These are phyloP conservation scores for Kodamaea lidongshanica DNA, from an alignment of 805 yeast genomes.

Conservation along the genomic window DNA sequence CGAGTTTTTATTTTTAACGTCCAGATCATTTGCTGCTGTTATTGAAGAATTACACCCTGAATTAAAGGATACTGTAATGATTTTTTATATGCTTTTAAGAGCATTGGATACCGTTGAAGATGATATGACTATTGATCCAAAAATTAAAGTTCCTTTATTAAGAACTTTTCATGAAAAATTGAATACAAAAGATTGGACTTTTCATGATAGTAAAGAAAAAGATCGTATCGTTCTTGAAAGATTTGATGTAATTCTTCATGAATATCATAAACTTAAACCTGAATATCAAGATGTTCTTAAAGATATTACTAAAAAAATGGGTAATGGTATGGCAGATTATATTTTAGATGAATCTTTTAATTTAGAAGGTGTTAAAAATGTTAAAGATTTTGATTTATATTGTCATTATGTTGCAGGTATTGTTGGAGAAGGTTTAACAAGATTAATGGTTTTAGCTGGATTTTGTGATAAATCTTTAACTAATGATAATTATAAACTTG, in stretches of 20 bases:
- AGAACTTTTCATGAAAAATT: conserved; percentile 63
- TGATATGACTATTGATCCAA: conserved; percentile 79
- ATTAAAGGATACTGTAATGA: conserved; percentile 69
- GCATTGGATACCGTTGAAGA: conserved; percentile 96
- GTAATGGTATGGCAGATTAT: conserved; percentile 97
- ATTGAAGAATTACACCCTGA: conserved; percentile 89
- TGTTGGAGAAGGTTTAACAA: conserved; percentile 93
- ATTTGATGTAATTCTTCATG: conserved; percentile 62
- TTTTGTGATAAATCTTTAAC: conserved; percentile 53
- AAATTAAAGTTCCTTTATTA: conserved; percentile 67
- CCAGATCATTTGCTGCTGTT: conserved; percentile 92
- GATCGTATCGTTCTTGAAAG: conserved; percentile 79
- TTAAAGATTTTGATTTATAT: conserved; percentile 80
- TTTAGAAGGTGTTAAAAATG: conserved; percentile 68
- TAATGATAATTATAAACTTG: conserved; percentile 48
- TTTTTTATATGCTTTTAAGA: conserved; percentile 79
- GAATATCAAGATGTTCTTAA: conserved; percentile 72
- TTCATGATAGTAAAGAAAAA: conserved; percentile 67
- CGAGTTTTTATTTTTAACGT: conserved; percentile 58
- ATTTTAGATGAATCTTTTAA: conserved; percentile 72
- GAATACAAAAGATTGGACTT: conserved; percentile 69
- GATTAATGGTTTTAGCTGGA: conserved; percentile 67
- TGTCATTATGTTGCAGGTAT: conserved; percentile 97
- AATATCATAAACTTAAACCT: conserved; percentile 66
- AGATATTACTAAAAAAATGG: conserved; percentile 81